phyloP scores from a whole-genome alignment of 306 rosid genomes.

The Corylus avellana region DNA sequence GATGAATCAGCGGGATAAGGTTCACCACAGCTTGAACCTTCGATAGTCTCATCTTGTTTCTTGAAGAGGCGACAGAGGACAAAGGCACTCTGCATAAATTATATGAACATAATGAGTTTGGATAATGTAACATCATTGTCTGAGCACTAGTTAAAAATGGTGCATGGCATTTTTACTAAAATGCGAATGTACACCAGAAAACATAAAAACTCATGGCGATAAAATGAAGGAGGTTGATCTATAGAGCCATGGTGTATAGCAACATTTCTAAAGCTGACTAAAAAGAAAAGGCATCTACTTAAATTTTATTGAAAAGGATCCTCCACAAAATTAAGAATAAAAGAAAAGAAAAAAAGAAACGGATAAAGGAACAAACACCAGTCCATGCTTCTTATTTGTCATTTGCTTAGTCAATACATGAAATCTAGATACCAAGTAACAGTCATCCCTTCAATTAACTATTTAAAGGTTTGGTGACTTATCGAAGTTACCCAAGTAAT shows the following conservation, averaged over 20 bases:
- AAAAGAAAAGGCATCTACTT: not conserved
- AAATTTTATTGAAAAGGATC: not conserved
- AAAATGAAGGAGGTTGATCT: not conserved
- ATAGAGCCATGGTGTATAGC: not conserved
- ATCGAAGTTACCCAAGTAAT: not conserved
- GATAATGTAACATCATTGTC: conserved; percentile 20
- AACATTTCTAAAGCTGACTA: not conserved
- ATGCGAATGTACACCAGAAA: not conserved
- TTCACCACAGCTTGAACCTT: conserved; percentile 51
- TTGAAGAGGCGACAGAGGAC: conserved; percentile 89
- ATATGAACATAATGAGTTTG: conserved; percentile 20
- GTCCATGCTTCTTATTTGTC: not conserved
- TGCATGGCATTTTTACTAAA: not conserved
- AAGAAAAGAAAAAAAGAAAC: not conserved
- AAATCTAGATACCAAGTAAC: not conserved
- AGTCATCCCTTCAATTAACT: not conserved
- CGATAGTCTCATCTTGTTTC: conserved; percentile 71
- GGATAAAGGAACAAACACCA: not conserved
- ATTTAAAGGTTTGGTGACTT: not conserved
- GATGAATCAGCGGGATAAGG: conserved; percentile 52
- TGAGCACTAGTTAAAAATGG: not conserved
- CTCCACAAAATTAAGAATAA: not conserved
- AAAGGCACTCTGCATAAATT: conserved; percentile 63
- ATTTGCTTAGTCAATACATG: not conserved
- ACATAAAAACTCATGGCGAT: not conserved